Evolutionary conservation across 2,329 filamentous ascomycete species (phyloP), one percentile per base, ranked within the genome.

Genomic region (Fusarium praegraminearum): DNA sequence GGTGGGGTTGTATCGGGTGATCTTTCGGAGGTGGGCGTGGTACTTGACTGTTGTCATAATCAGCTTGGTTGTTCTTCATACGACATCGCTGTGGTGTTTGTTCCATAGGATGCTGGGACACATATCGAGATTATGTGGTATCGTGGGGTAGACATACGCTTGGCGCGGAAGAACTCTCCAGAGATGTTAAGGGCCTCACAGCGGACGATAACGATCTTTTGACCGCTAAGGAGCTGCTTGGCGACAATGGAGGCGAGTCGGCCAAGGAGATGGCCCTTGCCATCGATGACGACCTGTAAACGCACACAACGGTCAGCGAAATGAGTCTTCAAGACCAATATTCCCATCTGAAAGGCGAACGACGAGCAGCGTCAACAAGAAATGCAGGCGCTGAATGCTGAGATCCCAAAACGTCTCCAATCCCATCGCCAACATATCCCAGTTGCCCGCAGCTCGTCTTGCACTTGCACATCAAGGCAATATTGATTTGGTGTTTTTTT

Each of bases 171-270:
- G 93, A 99, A 99, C 89, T 98, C 96, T 87, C 96, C 96, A 78
- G 96, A 99, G 90, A 99, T 99, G 91, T 99, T 99, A 85, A 99
- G 91, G 80, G 93, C 94, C 88, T 99, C 96, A 87, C 93, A 97
- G 89, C 96, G 93, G 83, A 99, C 96, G 79, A 99, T 88, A 80
- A 98, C 95, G 83, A 99, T 97, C 92, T 98, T 98, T 89, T 98
- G 95, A 83, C 95, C 95, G 86, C 91, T 97, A 79, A 98, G 93
- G 81, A 98, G 91, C 89, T 98, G 95, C 92, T 98, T 98, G 84
- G 95, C 95, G 81, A 98, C 94, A 82, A 94, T 97, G 84, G 91
- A 94, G 87, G 95, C 95, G 84, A 99, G 91, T 85, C 96, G 95
- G 89, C 96, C 96, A 85, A 99, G 94, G 84, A 99, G 92, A 87